Evolutionary conservation across 2,329 filamentous ascomycete genomes (phyloP).

Genomic region (Diatrype stigma): DNA sequence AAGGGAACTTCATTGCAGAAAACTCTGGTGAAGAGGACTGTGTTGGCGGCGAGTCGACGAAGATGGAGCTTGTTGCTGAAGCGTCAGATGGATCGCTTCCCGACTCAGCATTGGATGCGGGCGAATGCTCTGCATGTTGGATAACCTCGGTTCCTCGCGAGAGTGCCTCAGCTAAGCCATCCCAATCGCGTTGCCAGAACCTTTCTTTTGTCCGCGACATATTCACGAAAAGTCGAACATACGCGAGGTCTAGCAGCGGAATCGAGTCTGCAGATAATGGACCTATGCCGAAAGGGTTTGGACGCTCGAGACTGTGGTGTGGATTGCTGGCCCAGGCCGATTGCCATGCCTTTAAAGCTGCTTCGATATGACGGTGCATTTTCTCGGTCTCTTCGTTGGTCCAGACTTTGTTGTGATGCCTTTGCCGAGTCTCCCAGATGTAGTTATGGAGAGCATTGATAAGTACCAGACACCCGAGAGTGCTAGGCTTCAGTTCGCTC

Average conservation of each 20-base stretch:
- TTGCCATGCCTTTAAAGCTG: constrained; percentile 91
- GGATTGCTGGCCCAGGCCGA: constrained; percentile 85
- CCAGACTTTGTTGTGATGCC: constrained; percentile 85
- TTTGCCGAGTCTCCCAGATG: constrained; percentile 94
- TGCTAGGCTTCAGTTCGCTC: constrained; percentile 73
- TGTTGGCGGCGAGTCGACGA: constrained; percentile 48
- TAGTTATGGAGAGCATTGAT: constrained; percentile 97
- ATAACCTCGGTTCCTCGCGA: constrained; percentile 72
- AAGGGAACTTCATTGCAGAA: constrained; percentile 33
- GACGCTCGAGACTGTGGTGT: constrained; percentile 76
- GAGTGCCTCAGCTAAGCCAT: constrained; percentile 84
- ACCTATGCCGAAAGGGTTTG: constrained; percentile 76
- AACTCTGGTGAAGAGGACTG: constrained; percentile 48
- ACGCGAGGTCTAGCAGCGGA: constrained; percentile 84
- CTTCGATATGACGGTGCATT: constrained; percentile 94
- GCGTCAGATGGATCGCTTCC: constrained; percentile 43
- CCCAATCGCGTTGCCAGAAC: constrained; percentile 92
- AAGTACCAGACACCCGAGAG: constrained; percentile 84
- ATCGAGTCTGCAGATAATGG: constrained; percentile 88
- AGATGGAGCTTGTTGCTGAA: constrained; percentile 41
- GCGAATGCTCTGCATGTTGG: constrained; percentile 65
- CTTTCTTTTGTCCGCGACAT: constrained; percentile 88
- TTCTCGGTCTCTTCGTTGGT: constrained; percentile 89
- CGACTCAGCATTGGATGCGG: constrained; percentile 45
- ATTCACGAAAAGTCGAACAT: constrained; percentile 88